Base-by-base conservation (phyloP, 768 basidiomycete genomes). In the Peribolospora baueri region DNA sequence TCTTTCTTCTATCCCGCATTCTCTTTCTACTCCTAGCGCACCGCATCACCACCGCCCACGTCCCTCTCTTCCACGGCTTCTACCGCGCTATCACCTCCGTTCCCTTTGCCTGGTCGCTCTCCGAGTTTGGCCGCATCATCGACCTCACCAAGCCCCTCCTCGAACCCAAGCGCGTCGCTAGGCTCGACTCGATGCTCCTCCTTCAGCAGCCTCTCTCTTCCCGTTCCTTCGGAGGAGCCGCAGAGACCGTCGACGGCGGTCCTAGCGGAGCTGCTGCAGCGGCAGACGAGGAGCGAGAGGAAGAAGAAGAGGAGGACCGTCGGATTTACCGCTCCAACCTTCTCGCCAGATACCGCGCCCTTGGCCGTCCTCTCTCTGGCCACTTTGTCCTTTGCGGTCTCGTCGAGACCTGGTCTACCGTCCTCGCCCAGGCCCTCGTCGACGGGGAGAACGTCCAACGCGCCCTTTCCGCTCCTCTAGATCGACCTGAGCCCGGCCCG, bases 331-430 rank as follows among this genome's bases (percentile, higher is more conserved):
- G 67, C 14, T 64, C 64, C 5, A 66, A 25, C 25, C 65, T 54
- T 52, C 65, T 61, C 61, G 74, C 78, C 39, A 79, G 81, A 53
- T 95, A 84, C 67, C 75, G 82, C 13, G 71, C 75, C 7, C 75
- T 74, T 55, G 82, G 80, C 7, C 74, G 85, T 5, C 85, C 86
- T 9, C 70, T 88, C 11, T 84, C 79, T 54, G 84, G 85, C 7
- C 84, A 85, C 64, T 87, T 88, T 61, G 74, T 83, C 54, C 77
- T 86, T n/a, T 88, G 85, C 66, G 87, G 85, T 63, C 77, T 84
- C 49, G 75, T 84, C 61, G 84, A 87, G 66, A 79, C 78, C 46
- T 76, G 82, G 61, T 85, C 84, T 80, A 86, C 84, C 5, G 72
- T 84, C 14, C 75, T 90, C 36, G 79, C 83, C 3, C 84, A 86